A percentile compares a stretch with the other conserved stretches of the same genome.
These are phyloP conservation scores for Exophiala dermatitidis DNA, from an alignment of 2,329 filamentous ascomycete genomes.

Conservation along the genomic window DNA sequence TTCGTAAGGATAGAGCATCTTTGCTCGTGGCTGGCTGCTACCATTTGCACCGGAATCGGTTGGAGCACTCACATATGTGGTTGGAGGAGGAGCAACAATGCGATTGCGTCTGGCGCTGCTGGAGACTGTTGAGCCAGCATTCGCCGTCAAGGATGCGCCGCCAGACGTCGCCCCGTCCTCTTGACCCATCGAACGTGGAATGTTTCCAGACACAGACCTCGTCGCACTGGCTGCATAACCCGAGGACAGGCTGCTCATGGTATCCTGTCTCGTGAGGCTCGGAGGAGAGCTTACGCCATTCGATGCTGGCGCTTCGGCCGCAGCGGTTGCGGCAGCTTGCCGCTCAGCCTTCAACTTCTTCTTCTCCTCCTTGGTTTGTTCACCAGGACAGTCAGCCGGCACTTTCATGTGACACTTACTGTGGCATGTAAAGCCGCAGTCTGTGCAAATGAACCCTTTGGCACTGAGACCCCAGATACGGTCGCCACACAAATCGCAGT, in stretches of 20 bases:
- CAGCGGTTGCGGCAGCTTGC: constrained; percentile 66
- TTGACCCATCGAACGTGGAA: constrained; percentile 41
- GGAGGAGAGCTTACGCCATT: constrained; percentile 41
- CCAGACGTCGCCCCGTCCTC: constrained; percentile 46
- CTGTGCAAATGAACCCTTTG: constrained; percentile 91
- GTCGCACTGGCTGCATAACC: constrained; percentile 75
- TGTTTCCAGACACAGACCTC: constrained; percentile 62
- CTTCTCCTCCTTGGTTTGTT: constrained; percentile 86
- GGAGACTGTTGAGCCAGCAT: constrained; percentile 25
- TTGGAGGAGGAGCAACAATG: constrained; percentile 78
- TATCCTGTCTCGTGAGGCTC: constrained; percentile 72
- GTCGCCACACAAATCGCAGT: constrained; percentile 93
- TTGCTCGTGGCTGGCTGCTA: constrained; percentile 58
- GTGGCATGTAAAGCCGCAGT: constrained; percentile 97
- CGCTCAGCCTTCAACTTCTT: constrained; percentile 86
- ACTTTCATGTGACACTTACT: constrained; percentile 99
- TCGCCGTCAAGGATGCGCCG: constrained; percentile 34
- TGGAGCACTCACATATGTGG: constrained; percentile 66
- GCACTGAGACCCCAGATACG: constrained; percentile 95
- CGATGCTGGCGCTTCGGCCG: constrained; percentile 38
- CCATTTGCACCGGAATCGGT: constrained; percentile 37
- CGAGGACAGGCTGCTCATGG: constrained; percentile 83
- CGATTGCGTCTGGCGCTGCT: constrained; percentile 52
- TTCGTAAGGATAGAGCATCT: constrained; percentile 85
- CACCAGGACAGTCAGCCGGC: constrained; percentile 87